Evolutionary conservation across 352 stramenopile species (phyloP).

Genomic region (Pythium periplocum): DNA sequence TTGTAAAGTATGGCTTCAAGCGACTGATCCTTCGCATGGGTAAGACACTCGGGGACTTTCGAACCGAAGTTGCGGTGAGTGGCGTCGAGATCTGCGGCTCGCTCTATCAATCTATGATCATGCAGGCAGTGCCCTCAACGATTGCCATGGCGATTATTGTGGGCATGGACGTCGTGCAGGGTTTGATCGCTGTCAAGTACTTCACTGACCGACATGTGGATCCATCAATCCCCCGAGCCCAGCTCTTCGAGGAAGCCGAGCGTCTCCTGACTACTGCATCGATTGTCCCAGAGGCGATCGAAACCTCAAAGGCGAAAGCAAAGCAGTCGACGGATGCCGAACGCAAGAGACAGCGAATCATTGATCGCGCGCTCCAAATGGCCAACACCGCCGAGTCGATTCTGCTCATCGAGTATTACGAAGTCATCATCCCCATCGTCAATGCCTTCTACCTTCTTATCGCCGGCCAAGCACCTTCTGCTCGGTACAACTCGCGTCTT

Average conservation of each 20-base stretch:
- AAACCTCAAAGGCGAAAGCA: too few species aligned
- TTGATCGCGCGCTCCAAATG: conserved; percentile 3
- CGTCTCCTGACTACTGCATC: not conserved
- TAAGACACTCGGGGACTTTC: not conserved
- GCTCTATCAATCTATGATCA: conserved; percentile 4
- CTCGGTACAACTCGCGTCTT: conserved; percentile 2
- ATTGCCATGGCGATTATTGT: conserved; percentile 1
- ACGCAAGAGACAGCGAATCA: too few species aligned
- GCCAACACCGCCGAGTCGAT: conserved; percentile 1
- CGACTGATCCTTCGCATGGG: not conserved
- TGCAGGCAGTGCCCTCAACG: not conserved
- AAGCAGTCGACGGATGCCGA: too few species aligned
- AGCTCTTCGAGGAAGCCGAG: too few species aligned
- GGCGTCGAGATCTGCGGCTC: conserved; percentile 1
- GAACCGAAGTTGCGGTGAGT: not conserved
- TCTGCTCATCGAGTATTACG: conserved; percentile 4
- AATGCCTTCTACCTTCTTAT: conserved; percentile 4
- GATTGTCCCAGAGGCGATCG: not conserved
- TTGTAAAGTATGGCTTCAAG: conserved; percentile 2
- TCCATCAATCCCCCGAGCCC: too few species aligned
- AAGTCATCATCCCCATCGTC: conserved; percentile 3
- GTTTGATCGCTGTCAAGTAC: not conserved
- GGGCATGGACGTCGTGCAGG: not conserved
- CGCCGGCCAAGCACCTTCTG: not conserved
- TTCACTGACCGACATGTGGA: too few species aligned